Evolutionary conservation across 257 asterid genomes (phyloP).

Genomic region (Nicotiana sylvestris): DNA sequence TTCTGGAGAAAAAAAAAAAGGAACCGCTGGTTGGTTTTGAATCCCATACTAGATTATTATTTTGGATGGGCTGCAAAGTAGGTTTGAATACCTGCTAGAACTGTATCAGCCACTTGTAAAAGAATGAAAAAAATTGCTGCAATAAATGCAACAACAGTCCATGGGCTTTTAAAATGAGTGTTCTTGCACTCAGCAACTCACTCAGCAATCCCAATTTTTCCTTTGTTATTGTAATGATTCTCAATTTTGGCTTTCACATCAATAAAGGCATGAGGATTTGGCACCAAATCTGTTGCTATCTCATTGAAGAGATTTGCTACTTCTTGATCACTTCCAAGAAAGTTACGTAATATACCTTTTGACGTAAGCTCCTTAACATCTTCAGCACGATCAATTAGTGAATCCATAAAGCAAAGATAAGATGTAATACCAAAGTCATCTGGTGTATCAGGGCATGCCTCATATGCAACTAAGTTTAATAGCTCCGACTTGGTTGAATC

Average conservation of each 20-base stretch:
- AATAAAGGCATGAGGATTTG: neutral
- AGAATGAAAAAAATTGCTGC: neutral
- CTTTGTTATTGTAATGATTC: neutral
- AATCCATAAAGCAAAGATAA: conserved; percentile 5
- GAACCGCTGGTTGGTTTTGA: neutral
- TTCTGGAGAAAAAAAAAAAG: neutral
- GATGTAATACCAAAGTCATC: neutral
- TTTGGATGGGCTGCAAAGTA: neutral
- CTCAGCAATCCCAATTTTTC: neutral
- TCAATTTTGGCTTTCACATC: neutral
- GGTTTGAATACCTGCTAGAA: neutral
- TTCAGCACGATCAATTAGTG: neutral
- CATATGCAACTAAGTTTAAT: conserved; percentile 11
- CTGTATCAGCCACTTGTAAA: neutral
- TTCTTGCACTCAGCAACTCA: neutral
- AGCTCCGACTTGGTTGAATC: conserved; percentile 1
- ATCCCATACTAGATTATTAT: neutral
- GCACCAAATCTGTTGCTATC: neutral
- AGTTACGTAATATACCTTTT: neutral
- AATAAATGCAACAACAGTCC: neutral
- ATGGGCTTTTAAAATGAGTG: neutral
- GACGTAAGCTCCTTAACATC: conserved; percentile 7
- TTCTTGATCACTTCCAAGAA: conserved; percentile 9
- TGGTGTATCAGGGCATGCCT: neutral
- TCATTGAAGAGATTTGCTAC: conserved; percentile 8